phyloP scores from a whole-genome alignment of 2,329 filamentous ascomycete species.

The Colletotrichum simmondsii region DNA sequence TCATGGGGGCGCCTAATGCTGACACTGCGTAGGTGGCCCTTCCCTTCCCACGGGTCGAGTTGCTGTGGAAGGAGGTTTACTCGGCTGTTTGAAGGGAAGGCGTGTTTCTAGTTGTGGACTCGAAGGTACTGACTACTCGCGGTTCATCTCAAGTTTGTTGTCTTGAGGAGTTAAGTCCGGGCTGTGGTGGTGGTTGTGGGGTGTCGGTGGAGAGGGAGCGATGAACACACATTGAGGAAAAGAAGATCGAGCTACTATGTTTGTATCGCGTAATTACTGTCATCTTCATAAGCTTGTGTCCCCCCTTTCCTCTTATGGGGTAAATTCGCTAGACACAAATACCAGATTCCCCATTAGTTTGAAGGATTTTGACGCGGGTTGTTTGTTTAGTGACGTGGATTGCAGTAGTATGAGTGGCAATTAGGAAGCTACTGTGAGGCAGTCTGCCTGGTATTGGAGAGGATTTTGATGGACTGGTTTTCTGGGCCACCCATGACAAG shows the following conservation, averaged over 20 bases:
- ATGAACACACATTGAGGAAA: not conserved
- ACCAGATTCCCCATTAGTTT: not conserved
- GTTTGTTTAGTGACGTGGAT: not conserved
- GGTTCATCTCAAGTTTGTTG: not conserved
- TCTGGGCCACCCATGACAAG: not conserved
- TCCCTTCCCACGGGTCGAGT: no score
- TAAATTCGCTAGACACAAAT: not conserved
- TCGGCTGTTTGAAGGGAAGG: not conserved
- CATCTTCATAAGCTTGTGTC: not conserved
- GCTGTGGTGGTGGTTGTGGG: not conserved
- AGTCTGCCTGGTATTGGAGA: not conserved
- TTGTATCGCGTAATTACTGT: conserved; percentile 11
- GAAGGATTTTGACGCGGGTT: not conserved
- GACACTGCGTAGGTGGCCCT: conserved; percentile 36
- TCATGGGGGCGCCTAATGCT: conserved; percentile 72
- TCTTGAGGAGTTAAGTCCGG: not conserved
- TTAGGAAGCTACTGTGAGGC: not conserved
- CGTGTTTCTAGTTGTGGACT: not conserved
- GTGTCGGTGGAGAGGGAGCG: not conserved
- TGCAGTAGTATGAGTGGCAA: not conserved
- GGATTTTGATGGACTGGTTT: not conserved
- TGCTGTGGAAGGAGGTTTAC: not conserved
- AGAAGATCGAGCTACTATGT: not conserved
- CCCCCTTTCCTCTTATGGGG: not conserved
- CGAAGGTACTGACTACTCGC: not conserved